Base-by-base conservation (phyloP, 306 rosid species). In the Casuarina equisetifolia region DNA sequence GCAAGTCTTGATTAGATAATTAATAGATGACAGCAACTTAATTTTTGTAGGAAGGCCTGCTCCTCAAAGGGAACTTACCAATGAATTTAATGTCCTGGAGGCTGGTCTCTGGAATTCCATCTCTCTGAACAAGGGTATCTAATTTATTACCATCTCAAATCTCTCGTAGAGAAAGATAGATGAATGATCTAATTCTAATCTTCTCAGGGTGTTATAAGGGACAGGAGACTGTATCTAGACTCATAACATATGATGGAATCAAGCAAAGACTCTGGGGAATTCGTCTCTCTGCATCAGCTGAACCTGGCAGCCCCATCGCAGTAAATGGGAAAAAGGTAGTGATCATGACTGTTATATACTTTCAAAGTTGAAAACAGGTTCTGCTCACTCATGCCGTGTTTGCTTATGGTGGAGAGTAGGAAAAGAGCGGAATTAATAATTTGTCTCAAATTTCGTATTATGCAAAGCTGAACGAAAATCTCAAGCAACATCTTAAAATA, bases 191-290 rank as follows among this genome's bases (percentile, higher is more conserved):
- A 69, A 72, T 51, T 86, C 35, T 80, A 40, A 74, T 58, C 45
- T 85, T 85, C 50, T 62, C 88, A 94, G 97, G 97, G 51, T 94
- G 98, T 83, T 94, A 92, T 85, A 94, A 92, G 83, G 98, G 97
- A 77, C 97, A 94, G 83, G 98, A 94, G 87, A 94, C 98, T 66
- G 87, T 94, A 83, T 78, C 98, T 82, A 88, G 97, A 83, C 90
- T 94, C 43, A 89, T 94, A 78, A 94, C 98, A 6, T 92, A 94
- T 25, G 92, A 90, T 82, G 97, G 98, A 78, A 70, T 94, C 77
- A 94, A 94, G 85, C 98, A 94, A 88, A 88, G 87, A 83, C 88
- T 94, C 74, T 94, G 97, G 97, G 98, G 97, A 67, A 62, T 94
- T 80, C 69, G 76, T 80, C 97, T 94, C 81, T 88, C 97, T 9